Evolutionary conservation across 176 grass and related monocot genomes (phyloP).

Genomic region (Hsuehochloa calcarea): DNA sequence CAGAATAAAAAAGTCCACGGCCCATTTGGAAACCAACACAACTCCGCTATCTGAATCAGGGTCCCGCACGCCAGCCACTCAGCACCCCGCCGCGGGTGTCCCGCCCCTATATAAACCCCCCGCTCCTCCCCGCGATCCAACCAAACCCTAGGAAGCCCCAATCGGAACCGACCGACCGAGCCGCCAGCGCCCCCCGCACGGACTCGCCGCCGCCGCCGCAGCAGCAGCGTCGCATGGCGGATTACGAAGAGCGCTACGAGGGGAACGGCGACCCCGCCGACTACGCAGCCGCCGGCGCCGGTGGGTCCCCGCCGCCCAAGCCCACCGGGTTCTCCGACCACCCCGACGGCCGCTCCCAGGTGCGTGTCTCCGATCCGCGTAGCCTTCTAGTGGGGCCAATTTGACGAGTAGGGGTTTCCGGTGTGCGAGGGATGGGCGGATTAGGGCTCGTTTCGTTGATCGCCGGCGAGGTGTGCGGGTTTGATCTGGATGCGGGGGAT

Average conservation of each 20-base stretch:
- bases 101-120: too few relatives aligned
- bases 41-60: too few relatives aligned
- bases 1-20: too few relatives aligned
- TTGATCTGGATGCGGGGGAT: neutral
- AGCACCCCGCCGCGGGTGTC: too few relatives aligned
- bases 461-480: neutral
- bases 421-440: neutral
- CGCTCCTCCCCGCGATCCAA: neutral
- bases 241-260: constrained; percentile 66
- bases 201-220: neutral
- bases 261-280: constrained; percentile 30
- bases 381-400: neutral
- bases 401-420: neutral
- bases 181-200: neutral
- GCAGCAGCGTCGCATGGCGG: constrained; percentile 44
- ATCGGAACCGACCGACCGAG: neutral
- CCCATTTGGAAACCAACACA: neutral
- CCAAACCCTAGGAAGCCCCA: constrained; percentile 36
- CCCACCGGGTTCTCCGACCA: constrained; percentile 53
- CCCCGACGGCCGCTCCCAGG: constrained; percentile 65
- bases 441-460: neutral
- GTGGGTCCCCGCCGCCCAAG: constrained; percentile 44
- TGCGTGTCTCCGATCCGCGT: neutral
- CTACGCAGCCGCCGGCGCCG: neutral
- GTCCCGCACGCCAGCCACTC: too few relatives aligned